A percentile compares a stretch with the other conserved stretches of the same genome.
phyloP scores from a whole-genome alignment of 164 flowering plant genomes.

The Nelumbo lutea region DNA sequence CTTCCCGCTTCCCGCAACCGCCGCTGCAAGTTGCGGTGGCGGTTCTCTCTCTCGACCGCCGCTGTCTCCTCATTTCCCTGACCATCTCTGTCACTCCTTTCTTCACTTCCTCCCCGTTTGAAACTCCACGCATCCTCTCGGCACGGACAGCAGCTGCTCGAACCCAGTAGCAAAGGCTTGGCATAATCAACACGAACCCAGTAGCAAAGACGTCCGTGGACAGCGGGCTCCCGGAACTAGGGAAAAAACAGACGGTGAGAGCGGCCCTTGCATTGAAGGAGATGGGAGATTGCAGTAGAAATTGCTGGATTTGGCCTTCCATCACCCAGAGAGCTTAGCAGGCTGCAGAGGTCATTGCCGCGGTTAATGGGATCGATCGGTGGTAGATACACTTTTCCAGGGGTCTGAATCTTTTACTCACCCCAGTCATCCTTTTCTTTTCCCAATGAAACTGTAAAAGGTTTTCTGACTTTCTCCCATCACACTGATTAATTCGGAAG shows the following conservation, averaged over 20 bases:
- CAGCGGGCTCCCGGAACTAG: constrained; percentile 70
- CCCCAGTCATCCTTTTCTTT: too few species aligned
- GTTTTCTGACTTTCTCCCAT: too few species aligned
- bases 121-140: constrained; percentile 9
- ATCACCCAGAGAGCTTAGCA: constrained; percentile 96
- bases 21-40: too few species aligned
- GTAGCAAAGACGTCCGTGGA: constrained; percentile 91
- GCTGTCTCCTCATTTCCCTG: constrained; percentile 45
- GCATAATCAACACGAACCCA: constrained; percentile 84
- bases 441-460: too few species aligned
- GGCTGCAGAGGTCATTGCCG: constrained; percentile 87
- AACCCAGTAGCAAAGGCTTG: constrained; percentile 74
- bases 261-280: constrained; percentile 68
- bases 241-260: constrained; percentile 63
- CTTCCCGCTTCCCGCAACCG: too few species aligned
- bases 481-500: too few species aligned
- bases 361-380: constrained; percentile 56
- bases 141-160: constrained; percentile 46
- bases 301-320: constrained; percentile 97
- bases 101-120: constrained; percentile 4
- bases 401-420: too few species aligned
- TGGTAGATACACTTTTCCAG: constrained; percentile 32
- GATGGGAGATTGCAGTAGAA: constrained; percentile 69
- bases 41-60: constrained; percentile 27
- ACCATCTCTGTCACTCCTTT: constrained; percentile 26